phyloP scores from a whole-genome alignment of 345 rosid species.

The Citrus hindsii region DNA sequence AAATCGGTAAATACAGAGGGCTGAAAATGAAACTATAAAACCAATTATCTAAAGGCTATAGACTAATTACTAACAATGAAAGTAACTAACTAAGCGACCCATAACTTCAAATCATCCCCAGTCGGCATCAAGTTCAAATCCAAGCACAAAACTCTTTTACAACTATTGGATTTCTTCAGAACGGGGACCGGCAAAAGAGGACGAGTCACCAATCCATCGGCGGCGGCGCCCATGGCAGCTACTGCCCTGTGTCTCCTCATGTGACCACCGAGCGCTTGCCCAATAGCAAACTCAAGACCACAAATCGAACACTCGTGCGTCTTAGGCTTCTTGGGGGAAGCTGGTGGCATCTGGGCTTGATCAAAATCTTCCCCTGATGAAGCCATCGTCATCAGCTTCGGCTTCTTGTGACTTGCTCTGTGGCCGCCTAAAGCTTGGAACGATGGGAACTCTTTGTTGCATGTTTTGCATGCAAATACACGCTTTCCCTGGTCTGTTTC shows the following conservation, averaged over 20 bases:
- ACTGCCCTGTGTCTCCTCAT: slow-evolving; percentile 77
- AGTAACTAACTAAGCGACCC: slow-evolving; percentile 22
- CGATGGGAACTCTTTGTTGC: slow-evolving; percentile 64
- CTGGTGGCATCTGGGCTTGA: slow-evolving; percentile 11
- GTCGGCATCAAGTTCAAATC: slow-evolving; percentile 68
- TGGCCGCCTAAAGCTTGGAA: slow-evolving; percentile 95
- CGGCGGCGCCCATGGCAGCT: slow-evolving; percentile 5
- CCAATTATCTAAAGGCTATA: not conserved
- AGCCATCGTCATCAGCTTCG: slow-evolving; percentile 21
- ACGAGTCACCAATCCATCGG: slow-evolving; percentile 24
- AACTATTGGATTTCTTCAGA: slow-evolving; percentile 59
- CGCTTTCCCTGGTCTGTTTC: slow-evolving; percentile 27
- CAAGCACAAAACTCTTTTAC: slow-evolving; percentile 46
- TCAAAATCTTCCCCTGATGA: slow-evolving; percentile 1
- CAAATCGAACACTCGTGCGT: slow-evolving; percentile 83
- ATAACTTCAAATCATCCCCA: slow-evolving; percentile 59
- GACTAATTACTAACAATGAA: not conserved
- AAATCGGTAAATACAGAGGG: not conserved
- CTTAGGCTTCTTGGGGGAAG: slow-evolving; percentile 51
- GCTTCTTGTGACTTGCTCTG: slow-evolving; percentile 84
- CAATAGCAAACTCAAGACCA: slow-evolving; percentile 71
- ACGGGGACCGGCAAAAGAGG: slow-evolving; percentile 32
- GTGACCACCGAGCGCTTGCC: slow-evolving; percentile 96
- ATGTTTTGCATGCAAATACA: slow-evolving; percentile 79
- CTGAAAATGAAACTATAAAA: not conserved